Evolutionary conservation across 257 asterid species (phyloP), one percentile per base, ranked within the genome.

Genomic region (Solanum megistacrolobum): DNA sequence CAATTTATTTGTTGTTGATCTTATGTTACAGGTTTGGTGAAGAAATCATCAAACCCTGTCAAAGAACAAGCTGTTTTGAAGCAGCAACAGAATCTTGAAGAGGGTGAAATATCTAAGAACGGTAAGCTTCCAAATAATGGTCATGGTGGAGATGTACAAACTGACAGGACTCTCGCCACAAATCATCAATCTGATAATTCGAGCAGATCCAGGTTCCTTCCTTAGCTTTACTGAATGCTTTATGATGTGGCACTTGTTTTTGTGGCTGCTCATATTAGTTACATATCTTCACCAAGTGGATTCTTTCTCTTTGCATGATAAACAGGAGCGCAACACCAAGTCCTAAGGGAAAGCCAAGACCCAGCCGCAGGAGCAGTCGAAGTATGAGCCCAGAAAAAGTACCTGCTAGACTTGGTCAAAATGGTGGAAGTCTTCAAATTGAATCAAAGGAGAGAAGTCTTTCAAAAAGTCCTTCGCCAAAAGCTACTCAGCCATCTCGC

Each of bases 141-240:
- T 74, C 89, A 89, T 85, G 95, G 90, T 86, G 79, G 34, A 62
- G 90, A 74, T 86, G 52, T 46, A 72, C 88, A 86, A 86, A 79
- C 87, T 69, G 89, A 87, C 86, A 90, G 88, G 89, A 86, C 91
- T 88, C 86, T 90, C 52, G 18, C 76, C 43, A 86, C 76, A 55
- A 62, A 85, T 25, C 41, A 52, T 41, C 88, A 85, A 84, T 88
- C 94, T 66, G 89, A 92, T 89, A 85, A 88, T 76, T 87, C 92
- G 35, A 91, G 91, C 91, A 93, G 92, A 92, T 94, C 96, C 82
- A 96, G 99, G 98, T 97, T 31, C 12, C 35, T 65, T 58, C 72
- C 34, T 87, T 81, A 43, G 20, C 27, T 87, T 14, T 79, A 39
- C 41, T 16, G 60, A 32, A 79, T 87, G 76, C 14, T 25, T 34